Evolutionary conservation across 805 yeast genomes (phyloP).

Genomic region (Lipomyces japonicus): DNA sequence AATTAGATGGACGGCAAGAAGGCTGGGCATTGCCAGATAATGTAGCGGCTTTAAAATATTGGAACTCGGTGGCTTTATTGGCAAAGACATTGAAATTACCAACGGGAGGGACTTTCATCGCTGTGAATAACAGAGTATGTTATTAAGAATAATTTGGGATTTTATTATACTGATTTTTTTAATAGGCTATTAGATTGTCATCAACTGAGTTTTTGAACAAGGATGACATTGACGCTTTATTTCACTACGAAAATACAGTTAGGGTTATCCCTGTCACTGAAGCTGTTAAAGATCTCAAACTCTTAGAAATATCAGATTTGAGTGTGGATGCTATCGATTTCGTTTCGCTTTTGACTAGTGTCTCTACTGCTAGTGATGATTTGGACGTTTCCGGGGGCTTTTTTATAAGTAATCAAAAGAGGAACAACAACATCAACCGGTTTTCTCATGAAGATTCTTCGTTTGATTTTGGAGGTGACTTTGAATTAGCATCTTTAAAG

Average conservation of each 20-base stretch:
- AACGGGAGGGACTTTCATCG: conserved; percentile 2
- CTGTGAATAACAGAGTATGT: conserved; percentile 17
- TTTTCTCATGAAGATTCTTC: conserved; percentile 11
- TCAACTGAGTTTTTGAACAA: conserved; percentile 2
- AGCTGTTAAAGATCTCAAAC: conserved; percentile 7
- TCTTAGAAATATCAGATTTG: background rate
- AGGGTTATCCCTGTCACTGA: conserved; percentile 22
- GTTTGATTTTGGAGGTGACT: conserved; percentile 31
- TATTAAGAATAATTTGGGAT: background rate
- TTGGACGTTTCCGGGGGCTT: conserved; percentile 11
- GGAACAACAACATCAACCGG: conserved; percentile 2
- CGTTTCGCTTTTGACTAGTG: conserved; percentile 12
- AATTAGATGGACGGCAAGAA: conserved; percentile 6
- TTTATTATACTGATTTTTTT: background rate
- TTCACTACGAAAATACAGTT: conserved; percentile 26
- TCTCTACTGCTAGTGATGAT: conserved; percentile 6
- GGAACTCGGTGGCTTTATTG: conserved; percentile 13
- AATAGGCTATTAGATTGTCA: conserved; percentile 11
- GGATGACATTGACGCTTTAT: conserved; percentile 29
- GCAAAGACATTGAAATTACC: conserved; percentile 3
- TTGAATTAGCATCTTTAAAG: conserved; percentile 45
- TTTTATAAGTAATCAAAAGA: background rate
- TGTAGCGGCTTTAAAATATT: conserved; percentile 14
- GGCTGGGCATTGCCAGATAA: conserved; percentile 28
- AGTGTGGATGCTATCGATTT: conserved; percentile 8